These are phyloP conservation scores for Chytriomyces sp. DNA, from an alignment of 192 early-diverging fungal species.

Conservation along the genomic window DNA sequence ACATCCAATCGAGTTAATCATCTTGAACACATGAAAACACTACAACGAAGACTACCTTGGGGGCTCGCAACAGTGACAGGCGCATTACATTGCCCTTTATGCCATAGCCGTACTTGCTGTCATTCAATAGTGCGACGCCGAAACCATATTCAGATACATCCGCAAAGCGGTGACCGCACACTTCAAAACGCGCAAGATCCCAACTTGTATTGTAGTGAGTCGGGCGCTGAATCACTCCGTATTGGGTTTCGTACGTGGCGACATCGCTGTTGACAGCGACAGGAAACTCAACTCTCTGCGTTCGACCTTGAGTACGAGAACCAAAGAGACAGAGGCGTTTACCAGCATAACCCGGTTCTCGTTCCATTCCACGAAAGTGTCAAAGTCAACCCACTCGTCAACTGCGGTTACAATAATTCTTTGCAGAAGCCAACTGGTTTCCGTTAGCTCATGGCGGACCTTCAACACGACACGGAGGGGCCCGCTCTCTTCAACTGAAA, in stretches of 20 bases:
- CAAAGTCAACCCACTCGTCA: slow-evolving; percentile 82
- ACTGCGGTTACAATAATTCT: slow-evolving; percentile 72
- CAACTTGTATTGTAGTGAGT: slow-evolving; percentile 94
- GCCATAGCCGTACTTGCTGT: slow-evolving; percentile 84
- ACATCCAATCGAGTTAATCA: too few relatives aligned
- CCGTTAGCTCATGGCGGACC: slow-evolving; percentile 62
- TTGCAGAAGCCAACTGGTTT: slow-evolving; percentile 70
- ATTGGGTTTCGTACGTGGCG: slow-evolving; percentile 95
- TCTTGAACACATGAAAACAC: neutral
- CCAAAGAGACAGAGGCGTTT: slow-evolving; percentile 4
- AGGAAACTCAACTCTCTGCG: slow-evolving; percentile 87
- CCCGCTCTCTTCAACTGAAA: slow-evolving; percentile 72
- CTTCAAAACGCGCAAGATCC: slow-evolving; percentile 92
- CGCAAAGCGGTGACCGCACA: slow-evolving; percentile 94
- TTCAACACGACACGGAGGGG: slow-evolving; percentile 76
- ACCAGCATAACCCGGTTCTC: slow-evolving; percentile 85
- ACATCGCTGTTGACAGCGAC: slow-evolving; percentile 80
- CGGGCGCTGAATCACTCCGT: slow-evolving; percentile 84
- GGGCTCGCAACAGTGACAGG: slow-evolving; percentile 80
- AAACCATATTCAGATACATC: slow-evolving; percentile 93
- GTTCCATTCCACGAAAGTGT: slow-evolving; percentile 86
- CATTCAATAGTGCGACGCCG: slow-evolving; percentile 91
- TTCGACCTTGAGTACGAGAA: neutral
- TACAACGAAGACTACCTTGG: slow-evolving; percentile 60
- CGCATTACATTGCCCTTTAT: slow-evolving; percentile 79